Conservation (phyloP, 352 stramenopile species). For the Albugo candida region DNA sequence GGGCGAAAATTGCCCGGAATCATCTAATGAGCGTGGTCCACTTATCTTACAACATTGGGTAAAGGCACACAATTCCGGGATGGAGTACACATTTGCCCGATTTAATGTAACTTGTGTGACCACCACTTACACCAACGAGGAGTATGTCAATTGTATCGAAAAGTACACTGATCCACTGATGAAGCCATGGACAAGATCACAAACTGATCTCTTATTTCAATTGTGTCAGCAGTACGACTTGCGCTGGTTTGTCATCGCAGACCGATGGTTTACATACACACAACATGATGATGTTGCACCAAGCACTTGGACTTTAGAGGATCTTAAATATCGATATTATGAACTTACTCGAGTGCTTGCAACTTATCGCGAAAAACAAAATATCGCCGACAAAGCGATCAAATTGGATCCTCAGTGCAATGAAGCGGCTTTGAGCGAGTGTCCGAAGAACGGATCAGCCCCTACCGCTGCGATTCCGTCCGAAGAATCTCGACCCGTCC, state of each 20-base stretch:
- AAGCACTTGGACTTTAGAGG: background rate
- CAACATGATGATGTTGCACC: background rate
- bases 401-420: constrained; percentile 1
- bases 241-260: constrained; percentile 37
- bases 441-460: background rate
- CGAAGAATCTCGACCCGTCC: background rate
- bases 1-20: constrained; percentile 14
- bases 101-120: constrained; percentile 43
- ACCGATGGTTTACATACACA: constrained; percentile 24
- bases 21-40: constrained; percentile 4
- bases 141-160: constrained; percentile 23
- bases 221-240: constrained; percentile 35
- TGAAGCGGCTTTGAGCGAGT: background rate
- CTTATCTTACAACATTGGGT: constrained; percentile 41
- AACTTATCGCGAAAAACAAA: constrained; percentile 58
- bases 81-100: constrained; percentile 44
- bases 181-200: constrained; percentile 33
- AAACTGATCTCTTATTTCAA: constrained; percentile 32
- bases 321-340: constrained; percentile 16
- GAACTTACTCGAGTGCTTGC: constrained; percentile 13
- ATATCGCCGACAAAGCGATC: constrained; percentile 16
- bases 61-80: constrained; percentile 28
- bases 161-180: constrained; percentile 23
- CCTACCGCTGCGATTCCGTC: constrained; percentile 2
- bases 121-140: constrained; percentile 24